Conservation (phyloP, 2,329 filamentous ascomycete genomes). For the Fusarium neocosmosporiellum region DNA sequence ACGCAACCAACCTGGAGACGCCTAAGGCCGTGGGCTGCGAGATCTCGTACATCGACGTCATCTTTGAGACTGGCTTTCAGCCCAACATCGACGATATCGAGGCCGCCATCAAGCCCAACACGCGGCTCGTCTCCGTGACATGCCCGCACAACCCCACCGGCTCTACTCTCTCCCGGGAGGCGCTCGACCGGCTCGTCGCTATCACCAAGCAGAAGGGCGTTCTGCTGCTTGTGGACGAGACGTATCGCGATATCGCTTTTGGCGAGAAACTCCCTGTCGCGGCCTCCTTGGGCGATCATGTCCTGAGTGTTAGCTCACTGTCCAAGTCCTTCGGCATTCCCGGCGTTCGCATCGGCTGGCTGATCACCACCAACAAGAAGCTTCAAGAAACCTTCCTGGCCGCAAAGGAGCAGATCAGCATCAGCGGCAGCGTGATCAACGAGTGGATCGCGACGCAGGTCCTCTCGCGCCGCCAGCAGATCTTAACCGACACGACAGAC, state of each 20-base stretch:
- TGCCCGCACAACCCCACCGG: conserved; percentile 41
- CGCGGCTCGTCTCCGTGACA: conserved; percentile 35
- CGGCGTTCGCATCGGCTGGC: conserved; percentile 38
- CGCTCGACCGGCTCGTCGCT: conserved; percentile 10
- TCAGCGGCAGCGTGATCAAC: conserved; percentile 36
- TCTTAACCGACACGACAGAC: conserved; percentile 16
- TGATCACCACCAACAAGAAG: conserved; percentile 19
- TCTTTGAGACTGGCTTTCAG: conserved; percentile 30
- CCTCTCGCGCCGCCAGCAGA: conserved; percentile 11
- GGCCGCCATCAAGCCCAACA: conserved; percentile 28
- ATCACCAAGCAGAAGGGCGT: conserved; percentile 22
- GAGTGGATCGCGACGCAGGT: conserved; percentile 39
- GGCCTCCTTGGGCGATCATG: conserved; percentile 27
- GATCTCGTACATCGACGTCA: conserved; percentile 36
- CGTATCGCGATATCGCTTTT: conserved; percentile 34
- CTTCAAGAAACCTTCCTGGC: conserved; percentile 38
- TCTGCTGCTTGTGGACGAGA: conserved; percentile 38
- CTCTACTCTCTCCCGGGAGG: background rate
- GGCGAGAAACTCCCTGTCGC: conserved; percentile 17
- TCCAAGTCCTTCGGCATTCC: conserved; percentile 39
- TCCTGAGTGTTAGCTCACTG: conserved; percentile 37
- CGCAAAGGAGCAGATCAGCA: conserved; percentile 41
- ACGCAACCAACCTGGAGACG: conserved; percentile 39
- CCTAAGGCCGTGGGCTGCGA: conserved; percentile 38
- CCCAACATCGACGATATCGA: conserved; percentile 20